Percentiles rank a stretch among this genome's conserved stretches.
Evolutionary conservation across 23 red algal species (phyloP).

Genomic region (Gracilaria domingensis): DNA sequence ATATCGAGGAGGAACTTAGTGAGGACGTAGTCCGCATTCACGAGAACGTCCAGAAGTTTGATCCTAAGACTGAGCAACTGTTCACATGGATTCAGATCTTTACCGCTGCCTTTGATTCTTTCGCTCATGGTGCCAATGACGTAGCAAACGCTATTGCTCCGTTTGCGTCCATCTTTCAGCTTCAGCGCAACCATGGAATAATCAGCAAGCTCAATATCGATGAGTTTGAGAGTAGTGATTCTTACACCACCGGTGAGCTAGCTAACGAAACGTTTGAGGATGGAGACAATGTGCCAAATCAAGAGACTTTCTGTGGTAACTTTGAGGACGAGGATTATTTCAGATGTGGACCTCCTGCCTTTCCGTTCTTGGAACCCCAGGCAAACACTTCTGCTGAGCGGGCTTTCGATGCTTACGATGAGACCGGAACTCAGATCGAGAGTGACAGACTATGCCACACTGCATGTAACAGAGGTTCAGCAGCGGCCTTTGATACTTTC

Average conservation of each 20-base stretch:
- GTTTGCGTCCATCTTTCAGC: constrained; percentile 82
- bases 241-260: constrained; percentile 5
- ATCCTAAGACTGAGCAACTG: constrained; percentile 85
- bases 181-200: constrained; percentile 68
- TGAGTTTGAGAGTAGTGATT: constrained; percentile 62
- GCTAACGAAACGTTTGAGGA: neutral
- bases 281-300: constrained; percentile 58
- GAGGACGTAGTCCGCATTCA: constrained; percentile 77
- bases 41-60: constrained; percentile 76
- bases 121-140: constrained; percentile 98
- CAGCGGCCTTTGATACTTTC: neutral
- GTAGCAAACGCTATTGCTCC: constrained; percentile 96
- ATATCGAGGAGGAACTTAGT: constrained; percentile 68
- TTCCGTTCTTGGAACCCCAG: constrained; percentile 8
- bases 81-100: constrained; percentile 95
- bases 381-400: neutral
- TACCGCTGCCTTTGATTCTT: constrained; percentile 94
- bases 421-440: neutral
- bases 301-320: constrained; percentile 60
- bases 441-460: constrained; percentile 37
- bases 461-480: constrained; percentile 46
- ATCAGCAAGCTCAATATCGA: neutral
- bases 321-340: constrained; percentile 48
- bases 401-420: constrained; percentile 38
- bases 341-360: constrained; percentile 35